Percentiles rank a stretch among this genome's conserved stretches.
phyloP scores from a whole-genome alignment of 768 basidiomycete species.

The Harrya chromipes region DNA sequence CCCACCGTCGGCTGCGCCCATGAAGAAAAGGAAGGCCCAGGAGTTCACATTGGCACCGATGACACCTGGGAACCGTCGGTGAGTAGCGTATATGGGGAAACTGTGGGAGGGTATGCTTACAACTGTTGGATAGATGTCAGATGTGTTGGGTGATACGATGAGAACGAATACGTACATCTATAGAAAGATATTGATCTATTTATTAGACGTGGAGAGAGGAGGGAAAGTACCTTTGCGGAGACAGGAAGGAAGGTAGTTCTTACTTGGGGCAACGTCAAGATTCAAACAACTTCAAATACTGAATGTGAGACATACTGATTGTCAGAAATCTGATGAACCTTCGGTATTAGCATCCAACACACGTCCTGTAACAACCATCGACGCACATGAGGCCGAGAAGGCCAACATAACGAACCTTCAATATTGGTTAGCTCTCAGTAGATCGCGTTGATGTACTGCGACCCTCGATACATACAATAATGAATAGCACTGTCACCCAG shows the following conservation, averaged over 20 bases:
- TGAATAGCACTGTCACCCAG: no score
- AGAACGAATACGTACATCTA: constrained; percentile 2
- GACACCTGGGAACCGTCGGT: background rate
- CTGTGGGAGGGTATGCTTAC: background rate
- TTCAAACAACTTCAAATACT: background rate
- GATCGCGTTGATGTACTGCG: no score
- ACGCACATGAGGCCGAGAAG: constrained; percentile 1
- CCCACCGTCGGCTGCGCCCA: constrained; percentile 5
- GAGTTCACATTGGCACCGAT: background rate
- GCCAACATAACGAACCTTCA: constrained; percentile 10
- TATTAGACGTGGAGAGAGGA: background rate
- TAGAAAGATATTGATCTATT: background rate
- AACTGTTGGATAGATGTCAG: background rate
- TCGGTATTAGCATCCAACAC: background rate
- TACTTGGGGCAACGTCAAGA: background rate
- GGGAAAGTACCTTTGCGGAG: background rate
- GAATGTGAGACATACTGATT: background rate
- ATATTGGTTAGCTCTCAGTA: no score
- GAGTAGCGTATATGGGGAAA: background rate
- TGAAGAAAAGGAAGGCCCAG: background rate
- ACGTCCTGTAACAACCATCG: background rate
- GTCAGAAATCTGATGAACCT: background rate
- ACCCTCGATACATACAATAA: no score
- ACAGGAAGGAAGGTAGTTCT: constrained; percentile 2
- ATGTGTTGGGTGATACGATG: background rate